These are phyloP conservation scores for Barbatosphaeria neglecta DNA, from an alignment of 495 filamentous ascomycete species.

Conservation along the genomic window DNA sequence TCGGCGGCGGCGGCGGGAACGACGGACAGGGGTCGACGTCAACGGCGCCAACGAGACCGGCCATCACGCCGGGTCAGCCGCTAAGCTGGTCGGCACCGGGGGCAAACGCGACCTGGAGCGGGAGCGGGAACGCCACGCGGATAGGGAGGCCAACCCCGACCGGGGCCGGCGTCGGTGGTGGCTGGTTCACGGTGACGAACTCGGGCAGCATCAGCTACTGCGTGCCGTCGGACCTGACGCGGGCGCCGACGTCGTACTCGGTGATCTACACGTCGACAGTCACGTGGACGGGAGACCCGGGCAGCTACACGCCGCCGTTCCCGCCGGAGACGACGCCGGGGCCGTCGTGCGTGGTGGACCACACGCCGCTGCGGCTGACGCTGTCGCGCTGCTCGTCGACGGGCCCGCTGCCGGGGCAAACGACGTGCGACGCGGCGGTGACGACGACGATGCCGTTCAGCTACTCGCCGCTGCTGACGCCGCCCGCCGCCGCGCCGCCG, in stretches of 20 bases:
- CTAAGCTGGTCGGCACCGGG: background rate
- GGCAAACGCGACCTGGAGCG: background rate
- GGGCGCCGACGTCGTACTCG: slow-evolving; percentile 15
- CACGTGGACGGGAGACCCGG: slow-evolving; percentile 30
- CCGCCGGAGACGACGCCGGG: slow-evolving; percentile 21
- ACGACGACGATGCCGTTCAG: slow-evolving; percentile 1
- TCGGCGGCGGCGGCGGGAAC: background rate
- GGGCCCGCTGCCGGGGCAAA: slow-evolving; percentile 11
- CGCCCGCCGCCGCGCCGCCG: background rate
- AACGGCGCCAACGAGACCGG: background rate
- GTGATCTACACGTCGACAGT: slow-evolving; percentile 32
- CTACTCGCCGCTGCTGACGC: background rate
- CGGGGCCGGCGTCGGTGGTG: background rate
- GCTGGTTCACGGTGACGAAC: background rate
- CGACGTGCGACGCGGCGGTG: slow-evolving; percentile 9
- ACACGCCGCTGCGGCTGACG: slow-evolving; percentile 19
- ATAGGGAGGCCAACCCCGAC: background rate
- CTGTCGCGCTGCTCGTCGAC: slow-evolving; percentile 26
- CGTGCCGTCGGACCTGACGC: background rate
- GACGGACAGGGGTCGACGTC: background rate
- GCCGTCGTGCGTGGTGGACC: slow-evolving; percentile 16
- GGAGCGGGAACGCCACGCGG: no score
- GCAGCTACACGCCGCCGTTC: slow-evolving; percentile 30
- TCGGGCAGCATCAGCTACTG: slow-evolving; percentile 2
- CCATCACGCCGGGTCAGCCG: background rate